Evolutionary conservation across 129 eudicot genomes (phyloP), one percentile per base, ranked within the genome.

Genomic region (Saussurea involucrata): DNA sequence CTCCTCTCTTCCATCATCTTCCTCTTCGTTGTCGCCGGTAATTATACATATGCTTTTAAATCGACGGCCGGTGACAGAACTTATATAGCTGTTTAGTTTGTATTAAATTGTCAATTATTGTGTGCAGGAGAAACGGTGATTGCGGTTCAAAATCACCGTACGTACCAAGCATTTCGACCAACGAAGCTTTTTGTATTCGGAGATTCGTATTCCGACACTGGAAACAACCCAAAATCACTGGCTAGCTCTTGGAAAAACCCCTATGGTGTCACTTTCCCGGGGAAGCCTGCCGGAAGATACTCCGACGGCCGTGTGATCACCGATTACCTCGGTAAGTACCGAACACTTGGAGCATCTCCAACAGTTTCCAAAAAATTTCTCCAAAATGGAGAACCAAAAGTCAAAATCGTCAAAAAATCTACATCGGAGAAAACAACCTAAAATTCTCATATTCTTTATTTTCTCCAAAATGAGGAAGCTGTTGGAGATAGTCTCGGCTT

Each of bases 201-300:
- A 8, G 98, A 90, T 80, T 90, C 98, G 15, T 93, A 93, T 71
- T 85, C 92, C 0, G 98, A 93, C 1, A 93, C 98, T 4, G 98
- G 98, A 10, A 93, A 93, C 83, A 63, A 74, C 32, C 83, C 78
- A 6, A 86, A 86, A 20, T 66, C 92, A 13, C 8, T 78, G 1
- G 84, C 88, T 1, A 79, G 22, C 49, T 88, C 96, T 1, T 93
- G 96, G 96, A 88, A 83, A 66, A 15, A 46, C 5, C 98, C 98
- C 0, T 93, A 93, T 58, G 98, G 98, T 37, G 66, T 69, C 25
- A 90, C 98, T 53, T 93, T 93, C 31, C 98, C 98, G 73, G 98
- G 98, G 1, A 93, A 93, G 72, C 98, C 98, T n/a, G 81, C 92
- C 82, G 98, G 98, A 61, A 81, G 98, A n/a, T 93, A 90, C 40